A percentile compares a stretch with the other conserved stretches of the same genome.
Evolutionary conservation across 352 stramenopile species (phyloP).

Genomic region (Blastocystis hominis): DNA sequence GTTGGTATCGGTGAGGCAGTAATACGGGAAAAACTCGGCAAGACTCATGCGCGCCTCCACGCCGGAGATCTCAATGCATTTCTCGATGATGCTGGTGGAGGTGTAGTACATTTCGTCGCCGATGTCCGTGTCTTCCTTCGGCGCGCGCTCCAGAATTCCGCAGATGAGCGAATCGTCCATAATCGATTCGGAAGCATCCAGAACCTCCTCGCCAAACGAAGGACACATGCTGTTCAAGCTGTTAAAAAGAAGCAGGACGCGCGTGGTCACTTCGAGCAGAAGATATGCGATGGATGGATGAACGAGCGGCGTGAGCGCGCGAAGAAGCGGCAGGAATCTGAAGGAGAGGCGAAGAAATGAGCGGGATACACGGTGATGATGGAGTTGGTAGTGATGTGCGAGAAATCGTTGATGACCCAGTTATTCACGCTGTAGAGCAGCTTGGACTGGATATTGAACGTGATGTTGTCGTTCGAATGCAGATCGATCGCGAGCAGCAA

Average conservation of each 20-base stretch:
- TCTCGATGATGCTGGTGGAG: constrained; percentile 36
- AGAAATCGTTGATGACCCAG: constrained; percentile 33
- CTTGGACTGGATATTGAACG: constrained; percentile 20
- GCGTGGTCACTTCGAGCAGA: constrained; percentile 44
- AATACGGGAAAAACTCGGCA: constrained; percentile 34
- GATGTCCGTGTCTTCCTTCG: neutral
- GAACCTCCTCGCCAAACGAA: neutral
- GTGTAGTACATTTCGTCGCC: constrained; percentile 44
- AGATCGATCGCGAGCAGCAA: constrained; percentile 2
- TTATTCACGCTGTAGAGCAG: constrained; percentile 42
- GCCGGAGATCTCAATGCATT: neutral
- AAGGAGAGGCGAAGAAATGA: neutral
- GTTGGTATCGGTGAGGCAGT: constrained; percentile 1
- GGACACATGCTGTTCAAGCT: neutral
- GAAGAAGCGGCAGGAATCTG: constrained; percentile 34
- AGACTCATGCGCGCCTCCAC: neutral
- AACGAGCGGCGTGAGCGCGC: constrained; percentile 31
- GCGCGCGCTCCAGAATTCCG: constrained; percentile 45
- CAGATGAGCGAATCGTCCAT: constrained; percentile 28
- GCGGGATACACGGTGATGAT: neutral
- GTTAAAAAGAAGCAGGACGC: constrained; percentile 35
- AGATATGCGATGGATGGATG: constrained; percentile 11
- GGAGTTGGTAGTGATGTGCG: neutral
- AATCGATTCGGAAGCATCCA: neutral
- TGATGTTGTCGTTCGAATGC: neutral